phyloP scores from a whole-genome alignment of 148 eudicot genomes.

The Cornus kousa region DNA sequence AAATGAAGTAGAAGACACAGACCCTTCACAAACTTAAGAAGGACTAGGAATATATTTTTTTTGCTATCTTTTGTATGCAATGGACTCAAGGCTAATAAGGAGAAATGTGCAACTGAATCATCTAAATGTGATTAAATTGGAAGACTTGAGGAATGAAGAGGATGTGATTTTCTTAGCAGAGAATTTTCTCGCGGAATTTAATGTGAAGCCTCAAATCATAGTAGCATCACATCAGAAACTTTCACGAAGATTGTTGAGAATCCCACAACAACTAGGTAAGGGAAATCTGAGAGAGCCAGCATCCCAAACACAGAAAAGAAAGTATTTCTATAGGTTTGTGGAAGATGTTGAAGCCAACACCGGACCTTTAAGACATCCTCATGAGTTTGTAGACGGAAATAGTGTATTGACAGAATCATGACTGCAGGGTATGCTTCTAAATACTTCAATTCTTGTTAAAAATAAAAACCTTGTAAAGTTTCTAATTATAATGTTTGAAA shows the following conservation, averaged over 20 bases:
- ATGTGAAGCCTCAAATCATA: neutral
- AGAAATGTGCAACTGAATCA: neutral
- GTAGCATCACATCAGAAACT: neutral
- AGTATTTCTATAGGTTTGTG: neutral
- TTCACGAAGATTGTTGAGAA: neutral
- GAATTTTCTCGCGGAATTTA: neutral
- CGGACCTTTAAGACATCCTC: neutral
- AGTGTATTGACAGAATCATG: neutral
- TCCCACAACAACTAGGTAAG: neutral
- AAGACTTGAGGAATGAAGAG: constrained; percentile 13
- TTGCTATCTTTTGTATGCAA: too few relatives aligned
- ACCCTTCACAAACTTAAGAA: too few relatives aligned
- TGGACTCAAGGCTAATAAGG: too few relatives aligned
- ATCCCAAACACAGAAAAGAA: neutral
- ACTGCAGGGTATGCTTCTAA: neutral
- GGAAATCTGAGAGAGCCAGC: too few relatives aligned
- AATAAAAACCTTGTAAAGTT: too few relatives aligned
- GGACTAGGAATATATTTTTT: too few relatives aligned
- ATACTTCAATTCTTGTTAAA: neutral
- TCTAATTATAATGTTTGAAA: too few relatives aligned
- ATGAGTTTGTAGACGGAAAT: neutral
- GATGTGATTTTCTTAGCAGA: constrained; percentile 11
- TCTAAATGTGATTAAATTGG: constrained; percentile 23
- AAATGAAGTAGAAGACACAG: too few relatives aligned
- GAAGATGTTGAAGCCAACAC: constrained; percentile 9